phyloP scores from a whole-genome alignment of 2,329 filamentous ascomycete genomes.

The Aspergillus fumigatus region DNA sequence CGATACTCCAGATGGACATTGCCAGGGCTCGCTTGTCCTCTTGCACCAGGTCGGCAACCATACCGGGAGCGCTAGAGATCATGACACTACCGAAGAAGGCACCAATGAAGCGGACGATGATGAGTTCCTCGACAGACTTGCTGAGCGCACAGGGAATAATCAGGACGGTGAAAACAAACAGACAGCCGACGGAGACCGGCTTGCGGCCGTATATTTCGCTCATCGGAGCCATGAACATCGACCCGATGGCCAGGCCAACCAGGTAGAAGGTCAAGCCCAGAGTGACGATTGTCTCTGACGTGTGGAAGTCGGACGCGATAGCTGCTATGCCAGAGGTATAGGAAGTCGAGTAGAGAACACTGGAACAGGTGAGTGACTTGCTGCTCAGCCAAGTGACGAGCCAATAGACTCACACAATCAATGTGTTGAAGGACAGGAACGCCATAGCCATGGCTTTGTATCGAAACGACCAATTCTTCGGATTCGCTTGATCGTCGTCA shows the following conservation, averaged over 20 bases:
- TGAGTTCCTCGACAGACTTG: conserved; percentile 61
- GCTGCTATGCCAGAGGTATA: conserved; percentile 70
- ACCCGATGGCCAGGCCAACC: conserved; percentile 67
- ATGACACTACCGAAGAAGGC: conserved; percentile 72
- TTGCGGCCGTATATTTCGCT: conserved; percentile 44
- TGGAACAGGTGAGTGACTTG: conserved; percentile 9
- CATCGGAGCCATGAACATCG: conserved; percentile 68
- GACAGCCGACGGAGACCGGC: conserved; percentile 62
- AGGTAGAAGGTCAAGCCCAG: conserved; percentile 77
- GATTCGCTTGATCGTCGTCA: conserved; percentile 58
- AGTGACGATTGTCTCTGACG: conserved; percentile 58
- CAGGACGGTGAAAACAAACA: conserved; percentile 61
- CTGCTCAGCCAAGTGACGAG: neutral
- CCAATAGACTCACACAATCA: conserved; percentile 43
- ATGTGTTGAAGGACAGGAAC: conserved; percentile 55
- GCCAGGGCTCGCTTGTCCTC: conserved; percentile 77
- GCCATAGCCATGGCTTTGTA: conserved; percentile 54
- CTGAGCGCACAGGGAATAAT: conserved; percentile 69
- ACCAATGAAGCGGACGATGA: conserved; percentile 70
- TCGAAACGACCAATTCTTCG: conserved; percentile 62
- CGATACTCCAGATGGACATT: conserved; percentile 78
- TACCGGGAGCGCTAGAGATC: conserved; percentile 78
- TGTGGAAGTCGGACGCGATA: conserved; percentile 62
- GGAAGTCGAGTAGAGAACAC: conserved; percentile 69
- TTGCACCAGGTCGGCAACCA: conserved; percentile 74